phyloP scores from a whole-genome alignment of 352 stramenopile species.

The Phytophthora pluvialis region DNA sequence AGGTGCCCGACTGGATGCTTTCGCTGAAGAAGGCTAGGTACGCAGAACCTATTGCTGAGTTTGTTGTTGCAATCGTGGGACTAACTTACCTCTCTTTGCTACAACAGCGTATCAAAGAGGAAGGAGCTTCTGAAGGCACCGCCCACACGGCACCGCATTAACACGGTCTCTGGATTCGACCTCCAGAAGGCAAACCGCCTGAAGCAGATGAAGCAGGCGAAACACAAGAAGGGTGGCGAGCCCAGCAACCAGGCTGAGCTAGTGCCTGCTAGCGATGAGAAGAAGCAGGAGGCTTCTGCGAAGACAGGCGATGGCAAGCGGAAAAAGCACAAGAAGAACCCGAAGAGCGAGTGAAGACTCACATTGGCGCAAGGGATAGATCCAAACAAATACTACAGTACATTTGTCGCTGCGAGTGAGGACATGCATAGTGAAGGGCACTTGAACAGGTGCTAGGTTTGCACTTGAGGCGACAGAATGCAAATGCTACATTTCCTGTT shows the following conservation, averaged over 20 bases:
- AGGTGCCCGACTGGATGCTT: constrained; percentile 99
- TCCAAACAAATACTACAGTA: constrained; percentile 6
- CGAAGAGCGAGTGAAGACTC: constrained; percentile 26
- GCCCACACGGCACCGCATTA: constrained; percentile 75
- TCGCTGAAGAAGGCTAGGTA: constrained; percentile 93
- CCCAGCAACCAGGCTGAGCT: constrained; percentile 15
- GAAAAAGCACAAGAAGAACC: constrained; percentile 40
- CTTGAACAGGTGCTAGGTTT: constrained; percentile 1
- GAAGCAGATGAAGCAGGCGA: constrained; percentile 57
- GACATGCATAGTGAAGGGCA: not conserved
- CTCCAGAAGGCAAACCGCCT: constrained; percentile 83
- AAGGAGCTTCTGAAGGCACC: constrained; percentile 87
- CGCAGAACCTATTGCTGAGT: not conserved
- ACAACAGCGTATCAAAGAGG: constrained; percentile 60
- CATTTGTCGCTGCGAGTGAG: not conserved
- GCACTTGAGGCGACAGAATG: constrained; percentile 13
- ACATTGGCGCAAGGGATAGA: constrained; percentile 6
- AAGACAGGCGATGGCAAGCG: constrained; percentile 17
- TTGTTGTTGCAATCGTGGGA: constrained; percentile 10
- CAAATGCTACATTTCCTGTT: constrained; percentile 22
- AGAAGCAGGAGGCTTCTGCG: constrained; percentile 11
- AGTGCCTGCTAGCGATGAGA: constrained; percentile 9
- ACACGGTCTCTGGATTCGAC: constrained; percentile 88
- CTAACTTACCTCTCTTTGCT: constrained; percentile 14
- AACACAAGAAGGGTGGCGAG: constrained; percentile 22